These are phyloP conservation scores for Neonectria faginata DNA, from an alignment of 2,329 filamentous ascomycete species.

Conservation along the genomic window DNA sequence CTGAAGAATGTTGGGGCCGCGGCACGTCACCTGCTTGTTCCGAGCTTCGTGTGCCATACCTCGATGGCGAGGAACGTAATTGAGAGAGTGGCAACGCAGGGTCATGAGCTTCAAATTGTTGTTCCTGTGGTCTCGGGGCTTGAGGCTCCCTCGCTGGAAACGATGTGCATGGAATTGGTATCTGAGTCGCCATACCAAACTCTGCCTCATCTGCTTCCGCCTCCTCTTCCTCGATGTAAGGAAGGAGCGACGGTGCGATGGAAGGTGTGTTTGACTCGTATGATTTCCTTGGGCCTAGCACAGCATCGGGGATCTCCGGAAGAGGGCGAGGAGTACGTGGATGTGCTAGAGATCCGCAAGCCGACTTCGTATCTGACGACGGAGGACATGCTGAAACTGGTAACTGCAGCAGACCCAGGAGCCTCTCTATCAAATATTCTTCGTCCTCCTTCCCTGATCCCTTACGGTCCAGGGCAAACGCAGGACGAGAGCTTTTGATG, in stretches of 20 bases:
- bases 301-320: constrained; percentile 36
- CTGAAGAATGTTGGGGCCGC: neutral
- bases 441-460: neutral
- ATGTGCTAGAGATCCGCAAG: neutral
- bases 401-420: constrained; percentile 4
- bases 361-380: neutral
- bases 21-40: neutral
- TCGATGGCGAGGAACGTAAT: neutral
- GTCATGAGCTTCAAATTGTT: neutral
- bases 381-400: neutral
- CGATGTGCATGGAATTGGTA: constrained; percentile 26
- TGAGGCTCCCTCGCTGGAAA: constrained; percentile 5
- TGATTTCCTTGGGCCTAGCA: constrained; percentile 12
- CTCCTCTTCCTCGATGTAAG: constrained; percentile 40
- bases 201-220: constrained; percentile 28
- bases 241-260: constrained; percentile 31
- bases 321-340: constrained; percentile 32
- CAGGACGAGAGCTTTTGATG: neutral
- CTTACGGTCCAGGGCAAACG: too few species aligned
- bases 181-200: constrained; percentile 22
- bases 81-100: neutral
- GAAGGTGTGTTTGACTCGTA: constrained; percentile 22
- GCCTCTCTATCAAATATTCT: neutral
- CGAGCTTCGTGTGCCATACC: neutral
- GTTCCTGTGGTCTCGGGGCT: neutral